Percentiles rank a stretch among this genome's conserved stretches.
Conservation (phyloP, 495 filamentous ascomycete species). For the Penicillium bialowiezense region DNA sequence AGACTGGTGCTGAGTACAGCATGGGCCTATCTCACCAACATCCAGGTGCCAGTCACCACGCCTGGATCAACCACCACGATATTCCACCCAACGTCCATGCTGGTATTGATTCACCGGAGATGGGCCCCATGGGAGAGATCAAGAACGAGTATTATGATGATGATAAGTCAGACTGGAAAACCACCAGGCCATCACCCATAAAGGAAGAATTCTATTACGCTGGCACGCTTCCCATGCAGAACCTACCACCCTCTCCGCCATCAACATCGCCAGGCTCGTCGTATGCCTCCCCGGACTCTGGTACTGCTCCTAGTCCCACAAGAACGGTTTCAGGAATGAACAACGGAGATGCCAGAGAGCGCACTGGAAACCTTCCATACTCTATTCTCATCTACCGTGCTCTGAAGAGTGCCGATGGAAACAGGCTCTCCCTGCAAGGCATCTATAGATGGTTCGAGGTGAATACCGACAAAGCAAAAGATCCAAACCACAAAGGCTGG, state of each 20-base stretch:
- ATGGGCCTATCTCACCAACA: background rate
- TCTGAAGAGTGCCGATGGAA: slow-evolving; percentile 59
- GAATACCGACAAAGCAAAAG: slow-evolving; percentile 72
- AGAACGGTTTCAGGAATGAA: slow-evolving; percentile 10
- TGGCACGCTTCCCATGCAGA: background rate
- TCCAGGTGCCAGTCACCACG: background rate
- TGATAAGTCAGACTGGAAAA: background rate
- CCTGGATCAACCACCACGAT: background rate
- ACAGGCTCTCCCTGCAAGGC: slow-evolving; percentile 75
- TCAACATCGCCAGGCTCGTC: slow-evolving; percentile 24
- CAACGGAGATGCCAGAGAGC: slow-evolving; percentile 21
- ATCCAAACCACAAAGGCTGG: slow-evolving; percentile 73
- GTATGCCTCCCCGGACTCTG: slow-evolving; percentile 15
- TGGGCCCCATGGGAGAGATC: background rate
- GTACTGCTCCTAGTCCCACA: slow-evolving; percentile 10
- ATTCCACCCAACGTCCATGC: background rate
- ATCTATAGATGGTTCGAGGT: slow-evolving; percentile 89
- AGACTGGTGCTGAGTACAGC: background rate
- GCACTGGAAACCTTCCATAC: slow-evolving; percentile 63
- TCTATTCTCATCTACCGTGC: slow-evolving; percentile 78
- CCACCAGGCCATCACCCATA: background rate
- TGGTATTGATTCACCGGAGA: background rate
- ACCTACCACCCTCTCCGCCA: slow-evolving; percentile 20
- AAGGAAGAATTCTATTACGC: background rate
- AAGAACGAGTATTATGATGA: background rate